Evolutionary conservation across 1,284 basidiomycete species (phyloP), one percentile per base, ranked within the genome.

Genomic region (Ganoderma lucidum): DNA sequence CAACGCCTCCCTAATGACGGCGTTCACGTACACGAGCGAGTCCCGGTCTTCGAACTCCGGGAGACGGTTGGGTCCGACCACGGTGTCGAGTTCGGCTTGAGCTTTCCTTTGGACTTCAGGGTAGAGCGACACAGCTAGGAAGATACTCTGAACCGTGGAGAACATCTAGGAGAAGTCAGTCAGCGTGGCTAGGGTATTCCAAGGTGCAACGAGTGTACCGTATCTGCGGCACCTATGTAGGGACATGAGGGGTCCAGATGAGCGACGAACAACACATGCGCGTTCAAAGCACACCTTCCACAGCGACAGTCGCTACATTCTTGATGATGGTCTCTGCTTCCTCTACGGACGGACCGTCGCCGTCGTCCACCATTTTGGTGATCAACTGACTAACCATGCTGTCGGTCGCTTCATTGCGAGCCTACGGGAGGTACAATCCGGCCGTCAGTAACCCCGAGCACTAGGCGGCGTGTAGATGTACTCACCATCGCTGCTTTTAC

Each of bases 81-180:
- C 69, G 1, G 62, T 30, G 42, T 80, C 79, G 8, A 81, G 68
- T 64, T 82, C 80, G 1, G 70, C 69, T 30, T 81, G 81, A 3
- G 77, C 77, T 53, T 72, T 75, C 28, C 60, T 56, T 58, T 75
- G 74, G 12, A 81, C 76, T 2, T 83, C 80, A 0, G 80, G 83
- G 58, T 80, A 73, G 45, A 79, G 74, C 0, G 80, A 58, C 78
- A 82, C 79, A 0, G 79, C 78, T 9, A 83, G 1, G 74, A 69
- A 82, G 74, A 68, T 81, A 79, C 68, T 58, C 62, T 73, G 76
- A 6, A 15, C 6, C 10, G 73, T 72, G 14, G 79, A 80, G 30
- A 74, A 69, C 1, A 56, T 65, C 72, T 71, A 17, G 15, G 8
- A 28, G 35, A 35, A 35, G 28, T 41, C 19, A 10, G 6, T 23